A percentile compares a stretch with the other conserved stretches of the same genome.
Conservation (phyloP, 164 flowering plant genomes). For the Hamamelis virginiana region DNA sequence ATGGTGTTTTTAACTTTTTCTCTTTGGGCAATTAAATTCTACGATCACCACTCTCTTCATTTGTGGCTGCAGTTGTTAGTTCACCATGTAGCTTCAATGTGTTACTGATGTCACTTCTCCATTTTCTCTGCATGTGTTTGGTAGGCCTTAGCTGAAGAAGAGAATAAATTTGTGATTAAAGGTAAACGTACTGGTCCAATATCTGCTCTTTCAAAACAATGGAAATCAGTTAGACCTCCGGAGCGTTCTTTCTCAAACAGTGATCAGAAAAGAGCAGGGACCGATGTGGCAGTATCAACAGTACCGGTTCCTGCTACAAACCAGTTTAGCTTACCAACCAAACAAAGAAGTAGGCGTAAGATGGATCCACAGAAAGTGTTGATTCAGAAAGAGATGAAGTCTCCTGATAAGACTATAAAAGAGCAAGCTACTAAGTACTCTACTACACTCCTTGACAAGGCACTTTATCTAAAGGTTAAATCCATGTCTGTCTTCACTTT, state of each 20-base stretch:
- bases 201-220: conserved; percentile 38
- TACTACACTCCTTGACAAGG: conserved; percentile 29
- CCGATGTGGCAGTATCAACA: conserved; percentile 36
- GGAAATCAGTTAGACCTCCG: conserved; percentile 31
- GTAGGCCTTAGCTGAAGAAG: conserved; percentile 43
- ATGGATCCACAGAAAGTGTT: conserved; percentile 33
- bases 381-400: conserved; percentile 30
- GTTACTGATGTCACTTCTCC: neutral
- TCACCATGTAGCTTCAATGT: neutral
- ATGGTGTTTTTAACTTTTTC: neutral
- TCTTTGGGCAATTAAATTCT: neutral
- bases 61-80: neutral
- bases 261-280: conserved; percentile 40
- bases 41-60: neutral
- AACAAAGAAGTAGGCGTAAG: conserved; percentile 69
- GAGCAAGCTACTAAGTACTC: conserved; percentile 26
- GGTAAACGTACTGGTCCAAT: conserved; percentile 37
- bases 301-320: conserved; percentile 32
- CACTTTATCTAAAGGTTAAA: conserved; percentile 46
- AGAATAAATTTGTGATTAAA: conserved; percentile 35
- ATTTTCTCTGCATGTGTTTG: neutral
- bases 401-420: conserved; percentile 30
- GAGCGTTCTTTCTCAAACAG: conserved; percentile 46
- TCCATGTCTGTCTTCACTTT: neutral
- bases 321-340: conserved; percentile 49